Percentiles rank a stretch among this genome's conserved stretches.
These are phyloP conservation scores for Globisporangium acanthophoron DNA, from an alignment of 352 stramenopile species.

Conservation along the genomic window DNA sequence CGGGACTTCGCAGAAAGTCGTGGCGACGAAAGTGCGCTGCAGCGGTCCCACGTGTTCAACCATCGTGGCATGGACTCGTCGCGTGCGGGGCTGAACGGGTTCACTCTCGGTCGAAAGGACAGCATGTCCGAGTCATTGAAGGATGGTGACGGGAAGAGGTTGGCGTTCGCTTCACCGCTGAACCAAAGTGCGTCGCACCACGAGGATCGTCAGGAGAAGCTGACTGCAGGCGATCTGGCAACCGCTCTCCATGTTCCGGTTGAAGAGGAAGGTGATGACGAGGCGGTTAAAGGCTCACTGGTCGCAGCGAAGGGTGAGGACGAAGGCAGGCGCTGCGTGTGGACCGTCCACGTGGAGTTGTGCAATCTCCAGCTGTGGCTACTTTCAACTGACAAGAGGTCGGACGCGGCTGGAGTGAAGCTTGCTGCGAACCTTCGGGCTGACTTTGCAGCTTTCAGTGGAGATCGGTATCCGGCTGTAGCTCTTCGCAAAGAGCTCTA, in stretches of 20 bases:
- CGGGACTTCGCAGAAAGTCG: slow-evolving; percentile 20
- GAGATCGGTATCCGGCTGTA: not conserved
- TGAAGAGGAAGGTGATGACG: slow-evolving; percentile 1
- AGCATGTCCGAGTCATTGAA: slow-evolving; percentile 28
- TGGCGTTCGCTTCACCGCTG: slow-evolving; percentile 5
- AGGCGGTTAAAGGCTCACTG: not conserved
- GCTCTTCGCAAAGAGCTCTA: slow-evolving; percentile 10
- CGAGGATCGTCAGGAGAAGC: slow-evolving; percentile 4
- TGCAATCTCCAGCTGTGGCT: slow-evolving; percentile 60
- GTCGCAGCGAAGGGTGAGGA: not conserved
- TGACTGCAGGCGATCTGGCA: slow-evolving; percentile 7
- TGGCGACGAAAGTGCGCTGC: not conserved
- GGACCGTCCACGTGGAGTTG: slow-evolving; percentile 42
- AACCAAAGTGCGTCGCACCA: not conserved
- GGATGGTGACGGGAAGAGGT: slow-evolving; percentile 3
- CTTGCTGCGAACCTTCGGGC: slow-evolving; percentile 26
- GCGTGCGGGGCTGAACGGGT: not conserved
- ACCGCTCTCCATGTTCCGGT: slow-evolving; percentile 2
- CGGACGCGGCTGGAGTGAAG: slow-evolving; percentile 47
- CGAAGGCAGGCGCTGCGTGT: slow-evolving; percentile 3
- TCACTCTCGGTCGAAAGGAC: slow-evolving; percentile 24
- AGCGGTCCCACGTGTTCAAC: slow-evolving; percentile 1
- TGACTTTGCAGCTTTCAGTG: slow-evolving; percentile 6
- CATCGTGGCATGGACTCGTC: slow-evolving; percentile 5
- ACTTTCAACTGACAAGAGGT: slow-evolving; percentile 53